Conservation (phyloP, 2,329 filamentous ascomycete genomes). For the Sporothrix sp. region DNA sequence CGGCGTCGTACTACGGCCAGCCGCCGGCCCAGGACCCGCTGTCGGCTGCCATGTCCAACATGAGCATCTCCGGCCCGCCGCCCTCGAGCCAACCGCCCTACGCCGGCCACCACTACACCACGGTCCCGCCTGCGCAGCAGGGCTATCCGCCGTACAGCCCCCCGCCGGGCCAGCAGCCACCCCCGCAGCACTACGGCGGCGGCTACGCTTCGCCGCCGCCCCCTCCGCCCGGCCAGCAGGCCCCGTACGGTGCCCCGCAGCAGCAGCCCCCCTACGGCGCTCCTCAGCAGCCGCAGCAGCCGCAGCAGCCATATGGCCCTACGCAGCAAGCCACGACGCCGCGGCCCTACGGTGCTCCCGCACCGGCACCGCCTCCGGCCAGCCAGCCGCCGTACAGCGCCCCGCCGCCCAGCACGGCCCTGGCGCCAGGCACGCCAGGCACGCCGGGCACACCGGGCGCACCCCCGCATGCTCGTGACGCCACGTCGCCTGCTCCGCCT, state of each 20-base stretch:
- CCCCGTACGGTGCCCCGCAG: conserved; percentile 1
- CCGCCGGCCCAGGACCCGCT: conserved; percentile 5
- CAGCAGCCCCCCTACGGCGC: neutral
- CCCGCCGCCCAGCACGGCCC: neutral
- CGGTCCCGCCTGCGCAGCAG: conserved; percentile 2
- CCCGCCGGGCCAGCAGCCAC: neutral
- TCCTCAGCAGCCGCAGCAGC: neutral
- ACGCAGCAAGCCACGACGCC: neutral
- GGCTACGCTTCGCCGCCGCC: neutral
- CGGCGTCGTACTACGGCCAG: conserved; percentile 7
- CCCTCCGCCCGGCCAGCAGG: neutral
- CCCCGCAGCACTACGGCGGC: neutral
- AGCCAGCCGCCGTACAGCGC: neutral
- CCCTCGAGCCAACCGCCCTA: conserved; percentile 5
- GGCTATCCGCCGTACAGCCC: conserved; percentile 10
- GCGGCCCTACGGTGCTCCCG: neutral
- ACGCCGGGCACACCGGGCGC: neutral
- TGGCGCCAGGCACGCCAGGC: neutral
- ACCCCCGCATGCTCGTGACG: neutral
- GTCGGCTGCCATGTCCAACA: conserved; percentile 14
- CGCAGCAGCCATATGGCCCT: conserved; percentile 1
- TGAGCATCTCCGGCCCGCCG: conserved; percentile 13
- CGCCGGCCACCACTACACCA: conserved; percentile 5
- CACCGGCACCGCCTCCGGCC: neutral
- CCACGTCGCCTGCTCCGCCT: neutral